Conservation (phyloP, 2,329 filamentous ascomycete genomes). For the Talaromyces sp. region DNA sequence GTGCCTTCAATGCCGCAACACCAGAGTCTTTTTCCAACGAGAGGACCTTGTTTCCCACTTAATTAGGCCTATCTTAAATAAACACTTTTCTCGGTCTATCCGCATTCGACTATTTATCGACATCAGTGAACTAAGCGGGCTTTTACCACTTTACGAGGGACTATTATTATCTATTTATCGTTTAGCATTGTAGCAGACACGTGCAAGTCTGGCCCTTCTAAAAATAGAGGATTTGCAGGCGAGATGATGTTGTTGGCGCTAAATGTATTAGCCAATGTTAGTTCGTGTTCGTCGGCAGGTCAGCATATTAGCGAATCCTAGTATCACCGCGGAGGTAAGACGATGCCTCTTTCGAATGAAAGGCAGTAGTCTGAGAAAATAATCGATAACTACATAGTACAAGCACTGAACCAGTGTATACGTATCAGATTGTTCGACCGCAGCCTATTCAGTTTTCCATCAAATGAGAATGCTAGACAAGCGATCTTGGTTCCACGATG, state of each 20-base stretch:
- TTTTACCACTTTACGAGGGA: not conserved
- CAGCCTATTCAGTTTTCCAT: not conserved
- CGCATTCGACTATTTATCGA: not conserved
- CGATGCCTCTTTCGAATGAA: not conserved
- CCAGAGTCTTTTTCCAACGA: too few species aligned
- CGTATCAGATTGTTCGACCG: not conserved
- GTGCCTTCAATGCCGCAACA: too few species aligned
- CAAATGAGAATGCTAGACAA: not conserved
- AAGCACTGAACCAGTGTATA: not conserved
- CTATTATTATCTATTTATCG: not conserved
- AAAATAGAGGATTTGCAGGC: not conserved
- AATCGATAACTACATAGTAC: too few species aligned
- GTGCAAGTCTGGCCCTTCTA: not conserved
- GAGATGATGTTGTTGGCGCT: not conserved
- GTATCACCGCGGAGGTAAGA: too few species aligned
- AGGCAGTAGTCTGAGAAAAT: not conserved
- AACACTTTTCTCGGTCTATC: not conserved
- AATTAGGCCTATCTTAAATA: not conserved
- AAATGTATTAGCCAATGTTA: not conserved
- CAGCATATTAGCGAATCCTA: not conserved
- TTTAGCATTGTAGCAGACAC: not conserved
- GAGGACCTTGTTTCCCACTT: too few species aligned
- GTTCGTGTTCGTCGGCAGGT: not conserved
- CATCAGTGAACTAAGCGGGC: not conserved
- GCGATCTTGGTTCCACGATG: not conserved